Evolutionary conservation across 2,329 filamentous ascomycete species (phyloP).

Genomic region (Talaromyces sp.): DNA sequence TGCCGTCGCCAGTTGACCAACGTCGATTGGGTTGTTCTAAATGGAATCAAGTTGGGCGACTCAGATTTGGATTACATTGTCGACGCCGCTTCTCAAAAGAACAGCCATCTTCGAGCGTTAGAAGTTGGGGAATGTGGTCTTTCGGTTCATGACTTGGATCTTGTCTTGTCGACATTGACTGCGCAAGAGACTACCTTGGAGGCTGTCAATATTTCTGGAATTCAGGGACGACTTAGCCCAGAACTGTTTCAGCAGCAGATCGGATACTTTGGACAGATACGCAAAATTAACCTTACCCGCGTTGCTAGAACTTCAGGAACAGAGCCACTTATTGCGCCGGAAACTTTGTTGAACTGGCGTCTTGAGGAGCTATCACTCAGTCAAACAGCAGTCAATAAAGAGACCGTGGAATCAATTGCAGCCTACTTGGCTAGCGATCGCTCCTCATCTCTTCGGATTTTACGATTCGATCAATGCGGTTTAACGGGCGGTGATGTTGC

Average conservation of each 20-base stretch:
- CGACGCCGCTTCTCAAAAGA: conserved; percentile 63
- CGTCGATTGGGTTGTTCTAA: conserved; percentile 67
- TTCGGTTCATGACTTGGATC: conserved; percentile 49
- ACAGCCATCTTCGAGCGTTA: conserved; percentile 63
- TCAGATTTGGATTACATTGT: conserved; percentile 64
- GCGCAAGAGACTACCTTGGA: conserved; percentile 65
- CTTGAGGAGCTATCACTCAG: conserved; percentile 64
- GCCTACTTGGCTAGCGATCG: conserved; percentile 60
- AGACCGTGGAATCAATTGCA: conserved; percentile 62
- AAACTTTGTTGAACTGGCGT: conserved; percentile 64
- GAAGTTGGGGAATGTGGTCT: conserved; percentile 62
- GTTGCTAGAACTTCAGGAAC: conserved; percentile 60
- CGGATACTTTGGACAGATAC: conserved; percentile 62
- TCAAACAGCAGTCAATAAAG: conserved; percentile 58
- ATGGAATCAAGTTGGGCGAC: conserved; percentile 66
- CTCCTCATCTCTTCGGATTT: conserved; percentile 57
- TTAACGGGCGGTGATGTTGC: conserved; percentile 63
- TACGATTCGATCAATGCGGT: conserved; percentile 65
- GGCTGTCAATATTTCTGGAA: conserved; percentile 63
- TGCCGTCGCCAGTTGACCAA: conserved; percentile 65
- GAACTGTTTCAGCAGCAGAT: conserved; percentile 64
- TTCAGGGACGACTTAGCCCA: conserved; percentile 62
- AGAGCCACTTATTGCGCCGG: conserved; percentile 61
- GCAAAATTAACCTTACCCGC: conserved; percentile 63
- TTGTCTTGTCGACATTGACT: conserved; percentile 61